Percentiles rank a stretch among this genome's conserved stretches.
Conservation (phyloP, 139 green algal species). For the Auxenochlorella pyrenoidosa region DNA sequence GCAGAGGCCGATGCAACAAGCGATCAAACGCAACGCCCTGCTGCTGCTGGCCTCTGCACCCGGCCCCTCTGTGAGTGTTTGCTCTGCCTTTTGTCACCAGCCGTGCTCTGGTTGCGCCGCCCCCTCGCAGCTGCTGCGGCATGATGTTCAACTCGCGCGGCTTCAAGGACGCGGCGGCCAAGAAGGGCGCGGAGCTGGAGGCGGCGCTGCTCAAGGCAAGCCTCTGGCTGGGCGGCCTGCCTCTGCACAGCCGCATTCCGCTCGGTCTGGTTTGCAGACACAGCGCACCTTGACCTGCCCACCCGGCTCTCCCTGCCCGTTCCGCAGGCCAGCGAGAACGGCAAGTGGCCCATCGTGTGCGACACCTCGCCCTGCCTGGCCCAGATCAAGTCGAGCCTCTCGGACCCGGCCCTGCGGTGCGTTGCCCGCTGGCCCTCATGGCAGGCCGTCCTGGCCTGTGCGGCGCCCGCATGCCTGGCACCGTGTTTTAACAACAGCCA, state of each 20-base stretch:
- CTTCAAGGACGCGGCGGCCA: conserved; percentile 84
- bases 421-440: no score
- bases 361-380: conserved; percentile 95
- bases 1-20: no score
- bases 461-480: no score
- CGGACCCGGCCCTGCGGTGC: conserved; percentile 72
- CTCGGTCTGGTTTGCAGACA: no score
- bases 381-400: conserved; percentile 84
- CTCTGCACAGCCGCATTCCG: no score
- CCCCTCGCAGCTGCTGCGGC: conserved; percentile 79
- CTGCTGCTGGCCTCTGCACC: background rate
- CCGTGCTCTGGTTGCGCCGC: background rate
- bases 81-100: background rate
- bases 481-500: no score
- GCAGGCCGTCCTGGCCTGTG: no score
- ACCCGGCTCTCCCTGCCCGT: no score
- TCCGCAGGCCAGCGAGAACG: conserved; percentile 66
- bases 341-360: conserved; percentile 91
- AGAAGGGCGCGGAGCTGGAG: conserved; percentile 79
- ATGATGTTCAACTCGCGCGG: conserved; percentile 97
- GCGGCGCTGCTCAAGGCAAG: conserved; percentile 73
- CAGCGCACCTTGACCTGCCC: no score
- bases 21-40: no score
- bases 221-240: no score
- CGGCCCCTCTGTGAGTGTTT: background rate